Conservation (phyloP, 2,329 filamentous ascomycete species). For the Stachybotrys elegans region DNA sequence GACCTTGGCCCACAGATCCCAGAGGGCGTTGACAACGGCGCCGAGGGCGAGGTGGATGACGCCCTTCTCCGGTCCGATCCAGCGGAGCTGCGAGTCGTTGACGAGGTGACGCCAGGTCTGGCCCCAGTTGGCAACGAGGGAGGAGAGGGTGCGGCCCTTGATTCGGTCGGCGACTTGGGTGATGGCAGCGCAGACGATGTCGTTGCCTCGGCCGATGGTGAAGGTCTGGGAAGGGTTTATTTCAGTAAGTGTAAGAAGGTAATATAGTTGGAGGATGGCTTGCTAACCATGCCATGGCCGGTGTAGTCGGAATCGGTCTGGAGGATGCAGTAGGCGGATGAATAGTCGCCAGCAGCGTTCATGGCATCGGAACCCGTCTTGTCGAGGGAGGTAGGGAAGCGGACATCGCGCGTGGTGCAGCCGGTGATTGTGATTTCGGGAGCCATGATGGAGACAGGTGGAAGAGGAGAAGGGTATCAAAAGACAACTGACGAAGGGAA, state of each 20-base stretch:
- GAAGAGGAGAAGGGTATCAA: not conserved
- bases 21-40: slow-evolving; percentile 84
- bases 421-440: slow-evolving; percentile 65
- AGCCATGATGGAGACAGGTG: slow-evolving; percentile 12
- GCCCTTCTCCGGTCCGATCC: slow-evolving; percentile 92
- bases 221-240: slow-evolving; percentile 50
- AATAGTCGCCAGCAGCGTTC: slow-evolving; percentile 92
- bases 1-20: slow-evolving; percentile 92
- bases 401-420: slow-evolving; percentile 67
- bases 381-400: slow-evolving; percentile 87
- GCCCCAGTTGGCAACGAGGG: slow-evolving; percentile 76
- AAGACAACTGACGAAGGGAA: too few species aligned
- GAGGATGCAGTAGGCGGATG: slow-evolving; percentile 88
- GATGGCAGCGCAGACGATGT: slow-evolving; percentile 85
- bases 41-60: slow-evolving; percentile 90
- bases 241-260: too few species aligned
- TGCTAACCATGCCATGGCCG: slow-evolving; percentile 71
- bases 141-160: slow-evolving; percentile 68
- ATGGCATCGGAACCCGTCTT: slow-evolving; percentile 97
- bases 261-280: not conserved
- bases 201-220: slow-evolving; percentile 85
- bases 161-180: slow-evolving; percentile 72
- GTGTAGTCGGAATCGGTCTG: slow-evolving; percentile 67
- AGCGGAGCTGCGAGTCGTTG: slow-evolving; percentile 82
- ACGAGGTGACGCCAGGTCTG: slow-evolving; percentile 90